Conservation (phyloP, 1,139 yeast species). For the Arxiozyma bovina region DNA sequence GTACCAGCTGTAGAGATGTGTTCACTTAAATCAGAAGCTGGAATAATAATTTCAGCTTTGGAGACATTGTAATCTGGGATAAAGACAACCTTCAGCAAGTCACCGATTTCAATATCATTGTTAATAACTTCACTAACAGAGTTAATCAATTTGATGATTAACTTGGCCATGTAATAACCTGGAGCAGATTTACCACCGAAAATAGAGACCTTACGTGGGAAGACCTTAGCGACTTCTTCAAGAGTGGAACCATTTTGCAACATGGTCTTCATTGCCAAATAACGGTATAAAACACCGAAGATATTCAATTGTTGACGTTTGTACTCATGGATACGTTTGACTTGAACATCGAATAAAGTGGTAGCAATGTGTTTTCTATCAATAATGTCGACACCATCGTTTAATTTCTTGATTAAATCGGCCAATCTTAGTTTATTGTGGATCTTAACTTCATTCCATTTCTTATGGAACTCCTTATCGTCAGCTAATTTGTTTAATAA, state of each 20-base stretch:
- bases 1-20: constrained; percentile 98
- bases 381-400: constrained; percentile 60
- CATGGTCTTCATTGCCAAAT: constrained; percentile 64
- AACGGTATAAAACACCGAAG: constrained; percentile 79
- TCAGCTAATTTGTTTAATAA: constrained; percentile 57
- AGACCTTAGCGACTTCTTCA: constrained; percentile 51
- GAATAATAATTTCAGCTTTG: constrained; percentile 83
- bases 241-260: constrained; percentile 38
- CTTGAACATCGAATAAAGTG: constrained; percentile 84
- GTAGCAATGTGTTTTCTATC: constrained; percentile 39
- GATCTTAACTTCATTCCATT: constrained; percentile 67
- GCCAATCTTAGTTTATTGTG: constrained; percentile 66
- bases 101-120: constrained; percentile 64
- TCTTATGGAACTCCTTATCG: constrained; percentile 55
- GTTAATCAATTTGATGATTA: constrained; percentile 77
- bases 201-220: constrained; percentile 67
- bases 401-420: constrained; percentile 52
- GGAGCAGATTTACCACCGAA: constrained; percentile 97
- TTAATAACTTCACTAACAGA: constrained; percentile 75
- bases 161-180: constrained; percentile 91
- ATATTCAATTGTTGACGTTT: constrained; percentile 92
- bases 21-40: constrained; percentile 85
- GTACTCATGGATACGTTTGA: constrained; percentile 90
- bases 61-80: constrained; percentile 90
- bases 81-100: constrained; percentile 74